phyloP scores from a whole-genome alignment of 2,329 filamentous ascomycete genomes.

The Trichoderma simmonsii region DNA sequence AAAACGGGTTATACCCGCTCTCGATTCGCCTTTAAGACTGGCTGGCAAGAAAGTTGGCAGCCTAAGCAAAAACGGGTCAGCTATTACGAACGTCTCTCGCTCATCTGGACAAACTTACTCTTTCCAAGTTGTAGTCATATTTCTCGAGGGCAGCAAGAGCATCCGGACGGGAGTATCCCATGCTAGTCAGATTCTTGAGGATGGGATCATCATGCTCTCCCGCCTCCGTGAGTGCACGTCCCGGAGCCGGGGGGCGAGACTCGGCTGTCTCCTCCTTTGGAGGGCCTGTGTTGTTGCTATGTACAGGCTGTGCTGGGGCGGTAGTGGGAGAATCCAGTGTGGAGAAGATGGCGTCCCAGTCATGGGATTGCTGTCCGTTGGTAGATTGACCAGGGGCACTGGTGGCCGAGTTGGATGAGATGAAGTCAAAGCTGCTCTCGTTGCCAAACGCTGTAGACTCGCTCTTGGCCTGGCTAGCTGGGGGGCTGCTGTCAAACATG shows the following conservation, averaged over 20 bases:
- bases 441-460: constrained; percentile 51
- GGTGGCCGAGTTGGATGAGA: constrained; percentile 36
- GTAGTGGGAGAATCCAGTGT: constrained; percentile 61
- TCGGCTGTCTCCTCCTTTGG: constrained; percentile 22
- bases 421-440: constrained; percentile 60
- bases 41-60: constrained; percentile 55
- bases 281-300: neutral
- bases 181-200: constrained; percentile 80
- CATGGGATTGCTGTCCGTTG: constrained; percentile 53
- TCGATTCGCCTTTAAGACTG: constrained; percentile 42
- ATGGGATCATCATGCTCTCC: constrained; percentile 89
- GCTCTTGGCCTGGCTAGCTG: constrained; percentile 52
- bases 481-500: constrained; percentile 70
- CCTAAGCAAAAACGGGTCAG: constrained; percentile 32
- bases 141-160: constrained; percentile 82
- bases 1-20: neutral
- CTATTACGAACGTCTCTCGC: neutral
- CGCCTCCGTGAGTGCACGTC: constrained; percentile 67
- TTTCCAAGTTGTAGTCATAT: constrained; percentile 93
- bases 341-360: constrained; percentile 95
- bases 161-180: constrained; percentile 77
- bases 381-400: constrained; percentile 38
- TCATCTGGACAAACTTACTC: constrained; percentile 55
- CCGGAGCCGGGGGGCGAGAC: constrained; percentile 36
- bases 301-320: constrained; percentile 25